phyloP scores from a whole-genome alignment of 78 protist genomes.

The Dictyostelium citrinum region DNA sequence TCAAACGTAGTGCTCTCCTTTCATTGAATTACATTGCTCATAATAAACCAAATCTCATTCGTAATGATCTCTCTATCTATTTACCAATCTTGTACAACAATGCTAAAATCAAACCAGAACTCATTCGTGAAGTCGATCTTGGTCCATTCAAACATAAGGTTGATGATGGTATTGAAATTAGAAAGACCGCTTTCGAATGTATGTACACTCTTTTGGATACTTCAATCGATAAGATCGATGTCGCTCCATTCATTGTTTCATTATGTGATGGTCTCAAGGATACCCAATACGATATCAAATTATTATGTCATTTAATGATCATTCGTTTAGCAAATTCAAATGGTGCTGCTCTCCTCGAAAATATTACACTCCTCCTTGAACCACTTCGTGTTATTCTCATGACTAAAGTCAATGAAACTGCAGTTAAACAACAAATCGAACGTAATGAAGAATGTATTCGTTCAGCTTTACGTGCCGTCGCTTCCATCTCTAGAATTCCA shows the following conservation, averaged over 20 bases:
- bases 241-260: constrained; percentile 62
- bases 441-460: constrained; percentile 89
- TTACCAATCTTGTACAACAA: constrained; percentile 86
- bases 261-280: constrained; percentile 86
- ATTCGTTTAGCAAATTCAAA: constrained; percentile 43
- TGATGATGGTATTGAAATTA: constrained; percentile 95
- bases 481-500: constrained; percentile 78
- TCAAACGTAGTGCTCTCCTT: constrained; percentile 89
- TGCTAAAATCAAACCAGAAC: constrained; percentile 84
- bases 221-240: constrained; percentile 51
- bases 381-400: constrained; percentile 74
- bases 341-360: constrained; percentile 77
- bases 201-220: constrained; percentile 92
- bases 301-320: constrained; percentile 85
- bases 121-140: constrained; percentile 91
- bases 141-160: constrained; percentile 97
- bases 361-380: constrained; percentile 65
- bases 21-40: constrained; percentile 91
- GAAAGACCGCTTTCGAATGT: constrained; percentile 92
- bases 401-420: constrained; percentile 63
- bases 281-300: constrained; percentile 89
- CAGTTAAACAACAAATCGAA: constrained; percentile 92
- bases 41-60: constrained; percentile 79
- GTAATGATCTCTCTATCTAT: constrained; percentile 29
- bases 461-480: constrained; percentile 82